A percentile compares a stretch with the other conserved stretches of the same genome.
phyloP scores from a whole-genome alignment of 352 stramenopile species.

The Phytophthora constricta region DNA sequence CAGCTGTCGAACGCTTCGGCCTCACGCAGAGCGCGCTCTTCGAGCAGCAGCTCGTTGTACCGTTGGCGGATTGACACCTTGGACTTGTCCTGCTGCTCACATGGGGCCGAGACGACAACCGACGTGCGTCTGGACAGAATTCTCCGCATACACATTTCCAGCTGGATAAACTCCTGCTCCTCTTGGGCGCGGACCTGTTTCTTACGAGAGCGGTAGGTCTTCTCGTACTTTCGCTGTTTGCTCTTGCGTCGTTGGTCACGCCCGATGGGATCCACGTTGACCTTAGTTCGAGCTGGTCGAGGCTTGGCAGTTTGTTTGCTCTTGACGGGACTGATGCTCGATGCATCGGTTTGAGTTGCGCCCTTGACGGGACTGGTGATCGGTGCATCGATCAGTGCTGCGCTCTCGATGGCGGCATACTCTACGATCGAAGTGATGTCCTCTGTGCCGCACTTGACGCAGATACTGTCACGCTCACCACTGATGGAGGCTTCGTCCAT shows the following conservation, averaged over 20 bases:
- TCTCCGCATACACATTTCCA: constrained; percentile 28
- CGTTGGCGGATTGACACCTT: constrained; percentile 16
- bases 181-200: constrained; percentile 19
- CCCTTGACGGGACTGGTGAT: constrained; percentile 8
- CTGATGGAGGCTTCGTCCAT: not conserved
- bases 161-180: constrained; percentile 28
- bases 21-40: constrained; percentile 31
- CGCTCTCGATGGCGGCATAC: constrained; percentile 5
- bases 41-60: constrained; percentile 30
- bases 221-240: constrained; percentile 48
- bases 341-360: not conserved
- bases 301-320: constrained; percentile 20
- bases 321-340: constrained; percentile 21
- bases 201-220: constrained; percentile 34
- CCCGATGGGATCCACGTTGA: constrained; percentile 13
- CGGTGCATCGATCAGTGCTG: not conserved
- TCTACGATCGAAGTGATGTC: constrained; percentile 7
- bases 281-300: constrained; percentile 11
- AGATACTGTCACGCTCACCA: constrained; percentile 5
- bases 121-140: constrained; percentile 34
- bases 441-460: constrained; percentile 1
- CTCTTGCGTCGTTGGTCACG: constrained; percentile 34
- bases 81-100: constrained; percentile 3
- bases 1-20: constrained; percentile 18
- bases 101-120: not conserved